phyloP scores from a whole-genome alignment of 257 asterid genomes.

The Mentha longifolia region DNA sequence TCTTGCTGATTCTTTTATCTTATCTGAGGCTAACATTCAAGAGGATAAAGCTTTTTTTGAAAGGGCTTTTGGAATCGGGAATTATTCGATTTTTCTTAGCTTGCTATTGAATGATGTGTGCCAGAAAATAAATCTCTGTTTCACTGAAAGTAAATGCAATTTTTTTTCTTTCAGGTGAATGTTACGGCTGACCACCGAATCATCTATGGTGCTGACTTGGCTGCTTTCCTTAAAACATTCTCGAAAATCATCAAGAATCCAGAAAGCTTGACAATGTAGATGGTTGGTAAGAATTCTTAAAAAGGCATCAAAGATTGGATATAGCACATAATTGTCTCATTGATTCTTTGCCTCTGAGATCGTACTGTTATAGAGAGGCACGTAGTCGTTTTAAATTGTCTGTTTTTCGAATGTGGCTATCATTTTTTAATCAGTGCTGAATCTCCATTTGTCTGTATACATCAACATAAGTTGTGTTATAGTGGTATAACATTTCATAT shows the following conservation, averaged over 20 bases:
- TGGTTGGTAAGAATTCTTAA: slow-evolving; percentile 13
- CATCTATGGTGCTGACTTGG: slow-evolving; percentile 19
- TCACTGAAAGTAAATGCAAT: background rate
- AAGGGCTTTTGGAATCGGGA: background rate
- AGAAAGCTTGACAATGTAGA: slow-evolving; percentile 79
- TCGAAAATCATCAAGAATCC: slow-evolving; percentile 74
- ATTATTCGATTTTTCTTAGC: background rate
- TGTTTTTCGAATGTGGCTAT: background rate
- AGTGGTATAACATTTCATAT: slow-evolving; percentile 2
- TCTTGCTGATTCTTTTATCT: no score
- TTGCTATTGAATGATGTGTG: background rate
- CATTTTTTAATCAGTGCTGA: slow-evolving; percentile 7
- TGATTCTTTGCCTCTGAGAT: slow-evolving; percentile 15
- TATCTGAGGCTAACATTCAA: no score
- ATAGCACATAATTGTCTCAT: slow-evolving; percentile 17
- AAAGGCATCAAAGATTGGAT: no score
- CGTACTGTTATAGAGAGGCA: background rate
- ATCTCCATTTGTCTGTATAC: background rate
- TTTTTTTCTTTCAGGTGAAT: slow-evolving; percentile 59
- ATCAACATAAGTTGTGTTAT: slow-evolving; percentile 11
- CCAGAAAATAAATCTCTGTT: background rate
- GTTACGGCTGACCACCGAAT: slow-evolving; percentile 32
- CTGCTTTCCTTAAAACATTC: slow-evolving; percentile 35
- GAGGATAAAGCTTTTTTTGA: no score
- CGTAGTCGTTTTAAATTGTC: background rate